Evolutionary conservation across 2,329 filamentous ascomycete species (phyloP).

Genomic region (Microsporum audouinii): DNA sequence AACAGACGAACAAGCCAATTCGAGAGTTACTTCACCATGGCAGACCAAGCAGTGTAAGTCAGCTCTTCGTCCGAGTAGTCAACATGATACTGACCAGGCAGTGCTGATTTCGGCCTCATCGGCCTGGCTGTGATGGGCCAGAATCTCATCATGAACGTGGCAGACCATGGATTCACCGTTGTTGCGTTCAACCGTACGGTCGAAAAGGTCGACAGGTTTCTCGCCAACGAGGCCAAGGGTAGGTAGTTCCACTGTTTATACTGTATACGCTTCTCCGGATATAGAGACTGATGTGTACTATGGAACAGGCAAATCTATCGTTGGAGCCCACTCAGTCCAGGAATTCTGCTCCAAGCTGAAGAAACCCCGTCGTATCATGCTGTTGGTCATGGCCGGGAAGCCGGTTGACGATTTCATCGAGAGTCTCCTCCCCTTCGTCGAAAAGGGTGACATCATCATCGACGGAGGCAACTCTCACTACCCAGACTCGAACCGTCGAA

Average conservation of each 20-base stretch:
- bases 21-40: conserved; percentile 3
- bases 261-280: no score
- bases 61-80: conserved; percentile 50
- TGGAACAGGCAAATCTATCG: conserved; percentile 66
- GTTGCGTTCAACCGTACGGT: conserved; percentile 98
- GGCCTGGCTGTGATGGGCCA: conserved; percentile 84
- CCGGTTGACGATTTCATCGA: conserved; percentile 99
- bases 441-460: conserved; percentile 93
- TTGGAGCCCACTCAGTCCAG: conserved; percentile 84
- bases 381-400: conserved; percentile 96
- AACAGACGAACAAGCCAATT: conserved; percentile 11
- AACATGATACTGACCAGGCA: conserved; percentile 54
- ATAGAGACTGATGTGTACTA: background rate
- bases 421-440: conserved; percentile 71
- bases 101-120: conserved; percentile 83
- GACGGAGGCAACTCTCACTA: conserved; percentile 99
- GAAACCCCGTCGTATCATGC: conserved; percentile 92
- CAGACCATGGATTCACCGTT: conserved; percentile 88
- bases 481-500: conserved; percentile 96
- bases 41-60: conserved; percentile 14
- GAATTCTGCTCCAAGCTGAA: conserved; percentile 97
- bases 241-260: conserved; percentile 1
- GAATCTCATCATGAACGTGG: conserved; percentile 83
- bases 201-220: conserved; percentile 91
- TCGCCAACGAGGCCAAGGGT: conserved; percentile 81